Base-by-base conservation (phyloP, 805 yeast species). In the Metschnikowia continentalis region DNA sequence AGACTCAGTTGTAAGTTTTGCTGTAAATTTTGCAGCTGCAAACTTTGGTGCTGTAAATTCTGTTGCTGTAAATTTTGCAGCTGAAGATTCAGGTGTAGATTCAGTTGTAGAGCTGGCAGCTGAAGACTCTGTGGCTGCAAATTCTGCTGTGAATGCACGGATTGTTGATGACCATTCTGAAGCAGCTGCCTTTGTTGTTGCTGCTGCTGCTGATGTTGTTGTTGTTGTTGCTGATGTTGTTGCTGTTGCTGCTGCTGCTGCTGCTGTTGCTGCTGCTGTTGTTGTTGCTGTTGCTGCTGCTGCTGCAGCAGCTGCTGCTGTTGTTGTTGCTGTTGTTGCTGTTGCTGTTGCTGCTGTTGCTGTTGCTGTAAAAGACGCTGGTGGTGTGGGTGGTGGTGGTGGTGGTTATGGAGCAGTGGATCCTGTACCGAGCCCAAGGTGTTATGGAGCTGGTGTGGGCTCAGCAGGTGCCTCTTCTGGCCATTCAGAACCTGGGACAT, bases 341-440 rank as follows among this genome's bases (percentile, higher is more conserved):
- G 32, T 37, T 52, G 46, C 8, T 22, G 51, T 3, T 20, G 46
- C 22, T 36, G 52, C 14, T 40, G 52, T 5, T 42, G 46, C 23
- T 26, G 53, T 5, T 45, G 48, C 44, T 48, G 51, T 8, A 35
- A 47, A 22, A 33, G 32, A 5, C 43, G 53, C 32, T 55, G 58
- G 15, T 50, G 30, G 30, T 26, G 30, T 8, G 10, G 30, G 11
- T 26, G 40, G 15, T 37, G 40, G 15, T 37, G 40, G 10, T 20
- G 58, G 26, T 44, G 50, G 22, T 36, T 49, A 8, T 47, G 51
- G 17, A 49, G 52, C 35, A 51, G 58, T 1, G 46, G 50, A n/a
- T 52, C 53, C 30, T 49, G 51, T 15, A 43, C 44, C 2, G 37
- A 20, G 2, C 32, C 8, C 47, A 48, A 42, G 4, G 42, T 8